Evolutionary conservation across 2,329 filamentous ascomycete genomes (phyloP), one percentile per base, ranked within the genome.

Genomic region (Colletotrichum musicola): DNA sequence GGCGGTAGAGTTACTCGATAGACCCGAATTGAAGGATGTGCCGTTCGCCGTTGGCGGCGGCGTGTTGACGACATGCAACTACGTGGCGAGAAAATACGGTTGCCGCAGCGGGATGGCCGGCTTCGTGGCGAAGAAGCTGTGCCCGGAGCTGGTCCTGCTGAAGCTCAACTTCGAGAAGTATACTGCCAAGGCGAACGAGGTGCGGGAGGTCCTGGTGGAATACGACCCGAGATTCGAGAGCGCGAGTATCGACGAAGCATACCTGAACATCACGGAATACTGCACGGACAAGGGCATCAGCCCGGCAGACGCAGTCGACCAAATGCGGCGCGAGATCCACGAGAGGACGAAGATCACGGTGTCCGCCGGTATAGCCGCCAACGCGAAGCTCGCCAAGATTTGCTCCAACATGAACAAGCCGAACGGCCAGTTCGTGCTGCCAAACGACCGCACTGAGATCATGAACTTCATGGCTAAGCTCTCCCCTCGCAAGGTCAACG

Each of bases 381-480:
- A 99, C 78, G 91, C 95, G 0, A 95, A 94, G 76, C 85, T 99
- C 14, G 95, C 96, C 35, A 99, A 99, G 80, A 97, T 99, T 38
- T 94, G 92, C 74, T 97, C 94, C 18, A 98, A 99, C 76, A 89
- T 92, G 78, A 98, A 98, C 80, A 99, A 99, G 76, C 96, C 96
- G 0, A 97, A 99, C 74, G 96, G 96, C 0, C 96, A 98, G 76
- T 98, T 92, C 73, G 81, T 88, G 10, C 83, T 98, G 1, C 86
- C 91, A 0, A 92, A 86, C 60, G 91, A 97, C 47, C 87, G 95
- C 10, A 81, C 83, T 27, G 86, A 89, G 1, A 94, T 99, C 68
- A 90, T 98, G 87, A 82, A 86, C 0, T 98, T 98, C 76, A 97
- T 98, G 92, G 86, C 87, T 12, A 87, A 91, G 35, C 83, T 99